A percentile compares a stretch with the other conserved stretches of the same genome.
Evolutionary conservation across 192 early-diverging fungal genomes (phyloP).

Genomic region (Coemansia sp.): DNA sequence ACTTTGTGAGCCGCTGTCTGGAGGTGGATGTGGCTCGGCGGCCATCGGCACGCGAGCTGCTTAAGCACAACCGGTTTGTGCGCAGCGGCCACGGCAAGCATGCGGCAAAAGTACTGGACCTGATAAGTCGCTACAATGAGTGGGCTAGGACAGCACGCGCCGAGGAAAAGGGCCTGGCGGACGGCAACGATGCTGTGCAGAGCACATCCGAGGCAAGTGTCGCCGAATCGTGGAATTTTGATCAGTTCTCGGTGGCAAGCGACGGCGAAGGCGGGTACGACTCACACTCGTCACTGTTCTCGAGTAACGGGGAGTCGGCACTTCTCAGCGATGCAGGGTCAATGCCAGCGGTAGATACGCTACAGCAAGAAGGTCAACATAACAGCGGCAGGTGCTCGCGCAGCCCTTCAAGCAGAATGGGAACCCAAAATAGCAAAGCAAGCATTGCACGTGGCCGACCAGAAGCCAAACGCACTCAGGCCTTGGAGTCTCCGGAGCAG

Average conservation of each 20-base stretch:
- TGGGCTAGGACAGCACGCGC: conserved; percentile 35
- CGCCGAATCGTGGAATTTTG: conserved; percentile 56
- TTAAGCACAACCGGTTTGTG: conserved; percentile 62
- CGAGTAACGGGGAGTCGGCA: conserved; percentile 24
- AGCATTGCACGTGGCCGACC: not conserved
- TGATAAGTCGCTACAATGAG: conserved; percentile 44
- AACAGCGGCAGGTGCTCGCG: not conserved
- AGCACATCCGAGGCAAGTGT: conserved; percentile 51
- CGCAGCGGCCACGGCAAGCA: conserved; percentile 51
- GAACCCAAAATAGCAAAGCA: not conserved
- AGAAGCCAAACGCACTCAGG: not conserved
- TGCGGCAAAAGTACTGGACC: conserved; percentile 45
- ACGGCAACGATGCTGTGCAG: conserved; percentile 51
- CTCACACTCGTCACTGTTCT: conserved; percentile 53
- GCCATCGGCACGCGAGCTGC: conserved; percentile 81
- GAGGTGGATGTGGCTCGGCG: conserved; percentile 85
- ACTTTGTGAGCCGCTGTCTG: conserved; percentile 85
- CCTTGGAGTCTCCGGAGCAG: not conserved
- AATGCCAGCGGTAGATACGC: not conserved
- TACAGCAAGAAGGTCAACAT: not conserved
- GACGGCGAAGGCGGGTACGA: conserved; percentile 46
- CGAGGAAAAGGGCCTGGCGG: conserved; percentile 31
- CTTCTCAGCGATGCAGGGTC: conserved; percentile 8
- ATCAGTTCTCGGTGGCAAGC: conserved; percentile 49
- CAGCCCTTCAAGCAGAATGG: not conserved